Conservation (phyloP, 768 basidiomycete genomes). For the Leccinum obscurum region DNA sequence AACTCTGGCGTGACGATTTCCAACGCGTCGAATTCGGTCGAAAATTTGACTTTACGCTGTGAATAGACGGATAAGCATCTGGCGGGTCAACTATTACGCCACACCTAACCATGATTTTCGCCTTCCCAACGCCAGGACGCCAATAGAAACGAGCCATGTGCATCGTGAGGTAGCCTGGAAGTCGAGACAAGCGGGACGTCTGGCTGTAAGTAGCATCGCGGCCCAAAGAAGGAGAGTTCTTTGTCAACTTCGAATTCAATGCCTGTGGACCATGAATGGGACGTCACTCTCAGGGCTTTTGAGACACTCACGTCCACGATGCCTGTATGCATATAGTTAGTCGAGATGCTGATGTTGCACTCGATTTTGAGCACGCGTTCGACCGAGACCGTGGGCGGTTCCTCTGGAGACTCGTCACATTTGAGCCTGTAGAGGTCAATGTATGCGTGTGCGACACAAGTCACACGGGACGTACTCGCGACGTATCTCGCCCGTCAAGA, state of each 20-base stretch:
- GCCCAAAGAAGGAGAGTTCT: slow-evolving; percentile 75
- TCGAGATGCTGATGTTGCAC: slow-evolving; percentile 85
- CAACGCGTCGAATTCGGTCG: slow-evolving; percentile 81
- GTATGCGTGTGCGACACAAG: background rate
- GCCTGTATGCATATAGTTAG: slow-evolving; percentile 87
- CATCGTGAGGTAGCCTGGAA: slow-evolving; percentile 83
- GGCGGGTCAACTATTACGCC: background rate
- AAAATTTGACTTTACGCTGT: slow-evolving; percentile 91
- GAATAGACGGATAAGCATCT: background rate
- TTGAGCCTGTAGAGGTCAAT: slow-evolving; percentile 55
- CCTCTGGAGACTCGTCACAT: slow-evolving; percentile 82
- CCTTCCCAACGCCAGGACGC: slow-evolving; percentile 89
- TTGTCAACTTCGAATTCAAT: slow-evolving; percentile 84
- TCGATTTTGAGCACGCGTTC: slow-evolving; percentile 88
- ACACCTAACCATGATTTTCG: slow-evolving; percentile 87
- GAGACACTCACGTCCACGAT: slow-evolving; percentile 66
- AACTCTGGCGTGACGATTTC: slow-evolving; percentile 84
- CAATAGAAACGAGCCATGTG: slow-evolving; percentile 98
- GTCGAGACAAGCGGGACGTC: slow-evolving; percentile 74
- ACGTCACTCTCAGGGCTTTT: slow-evolving; percentile 1
- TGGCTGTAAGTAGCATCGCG: slow-evolving; percentile 83
- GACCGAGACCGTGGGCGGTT: slow-evolving; percentile 56
- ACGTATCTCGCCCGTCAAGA: slow-evolving; percentile 74
- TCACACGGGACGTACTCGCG: slow-evolving; percentile 49
- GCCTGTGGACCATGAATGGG: slow-evolving; percentile 48